Evolutionary conservation across 176 grass and related monocot genomes (phyloP), one percentile per base, ranked within the genome.

Genomic region (Oryza coarctata): DNA sequence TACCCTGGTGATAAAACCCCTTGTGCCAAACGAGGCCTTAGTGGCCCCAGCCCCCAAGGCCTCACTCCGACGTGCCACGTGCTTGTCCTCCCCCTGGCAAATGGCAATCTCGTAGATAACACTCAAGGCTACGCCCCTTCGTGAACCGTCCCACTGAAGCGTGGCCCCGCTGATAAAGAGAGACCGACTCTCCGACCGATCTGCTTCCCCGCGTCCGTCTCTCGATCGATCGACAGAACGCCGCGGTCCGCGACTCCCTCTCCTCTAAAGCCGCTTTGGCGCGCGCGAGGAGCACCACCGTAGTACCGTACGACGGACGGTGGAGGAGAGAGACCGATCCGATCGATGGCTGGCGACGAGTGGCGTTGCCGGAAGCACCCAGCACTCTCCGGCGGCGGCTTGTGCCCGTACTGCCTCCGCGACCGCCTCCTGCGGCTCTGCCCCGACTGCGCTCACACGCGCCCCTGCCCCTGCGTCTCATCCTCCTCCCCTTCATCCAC

Each of bases 381-480:
- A 10, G 1, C 83, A 3, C 0, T 13, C 6, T 50, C 83, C 4
- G 55, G 32, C 89, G 82, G 27, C 58, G 89, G 91, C 33, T 91
- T 92, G 63, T 95, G 96, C 70, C 79, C 96, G 29, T 22, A 75
- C 65, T 99, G 93, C 90, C 90, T 99, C 79, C 89, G 67, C 57
- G 87, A 99, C 35, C 87, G 85, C 28, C 88, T 95, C 40, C 69
- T 93, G 72, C 89, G 80, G 20, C 91, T 99, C 39, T 99, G 96
- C 77, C 91, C 91, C 5, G 87, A 95, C 12, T 99, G 96, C 82
- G 93, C 90, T 13, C 43, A 52, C 49, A 10, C 80, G 32, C 89
- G 91, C 4, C 96, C 93, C 25, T 95, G 96, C 80, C 28, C 73
- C 68, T 91, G 84, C 73, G 68, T 78, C 7, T 68, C 76, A 25